phyloP scores from a whole-genome alignment of 495 filamentous ascomycete genomes.

The Penicillium cinerascens region DNA sequence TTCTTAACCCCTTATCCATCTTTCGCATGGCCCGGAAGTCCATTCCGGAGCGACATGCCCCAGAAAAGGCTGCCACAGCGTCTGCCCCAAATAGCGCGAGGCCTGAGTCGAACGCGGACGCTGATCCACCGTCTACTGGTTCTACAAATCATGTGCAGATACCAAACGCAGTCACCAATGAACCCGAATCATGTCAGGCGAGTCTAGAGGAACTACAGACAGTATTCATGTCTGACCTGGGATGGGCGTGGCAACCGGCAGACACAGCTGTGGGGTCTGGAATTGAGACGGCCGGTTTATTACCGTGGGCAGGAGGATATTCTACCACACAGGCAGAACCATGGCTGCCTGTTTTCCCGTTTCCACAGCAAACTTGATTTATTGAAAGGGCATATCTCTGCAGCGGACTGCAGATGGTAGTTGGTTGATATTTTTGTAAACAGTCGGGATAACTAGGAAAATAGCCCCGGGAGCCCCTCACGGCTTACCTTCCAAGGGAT shows the following conservation, averaged over 20 bases:
- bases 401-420: neutral
- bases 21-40: slow-evolving; percentile 32
- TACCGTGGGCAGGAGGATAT: slow-evolving; percentile 32
- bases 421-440: neutral
- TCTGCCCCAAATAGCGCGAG: slow-evolving; percentile 19
- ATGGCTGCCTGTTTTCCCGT: slow-evolving; percentile 31
- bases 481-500: too few relatives aligned
- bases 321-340: slow-evolving; percentile 17
- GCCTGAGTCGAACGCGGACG: slow-evolving; percentile 5
- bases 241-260: slow-evolving; percentile 35
- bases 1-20: slow-evolving; percentile 30
- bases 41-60: slow-evolving; percentile 31
- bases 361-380: slow-evolving; percentile 19
- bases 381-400: neutral
- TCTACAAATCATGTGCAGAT: neutral
- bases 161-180: neutral
- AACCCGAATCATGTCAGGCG: slow-evolving; percentile 8
- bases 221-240: slow-evolving; percentile 32
- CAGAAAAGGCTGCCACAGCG: slow-evolving; percentile 19
- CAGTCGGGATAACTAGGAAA: too few relatives aligned
- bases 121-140: neutral
- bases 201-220: slow-evolving; percentile 28
- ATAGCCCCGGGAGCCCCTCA: too few relatives aligned
- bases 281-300: slow-evolving; percentile 21
- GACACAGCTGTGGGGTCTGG: slow-evolving; percentile 31